phyloP scores from a whole-genome alignment of 441 rosid genomes.

The Hura crepitans region DNA sequence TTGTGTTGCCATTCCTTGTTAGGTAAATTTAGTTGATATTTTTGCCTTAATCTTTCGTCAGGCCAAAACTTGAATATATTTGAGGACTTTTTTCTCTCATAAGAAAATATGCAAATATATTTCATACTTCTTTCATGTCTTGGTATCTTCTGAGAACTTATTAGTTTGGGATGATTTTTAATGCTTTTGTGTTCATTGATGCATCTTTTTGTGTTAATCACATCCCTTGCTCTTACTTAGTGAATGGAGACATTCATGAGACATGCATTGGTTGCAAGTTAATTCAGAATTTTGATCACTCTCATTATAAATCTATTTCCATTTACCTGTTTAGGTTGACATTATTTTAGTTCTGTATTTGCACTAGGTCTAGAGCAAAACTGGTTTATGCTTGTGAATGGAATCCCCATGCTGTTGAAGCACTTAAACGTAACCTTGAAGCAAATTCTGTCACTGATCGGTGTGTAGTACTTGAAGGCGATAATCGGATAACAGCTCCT shows the following conservation, averaged over 20 bases:
- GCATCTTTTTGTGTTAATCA: background rate
- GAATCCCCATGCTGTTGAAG: constrained; percentile 89
- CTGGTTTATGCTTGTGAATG: constrained; percentile 91
- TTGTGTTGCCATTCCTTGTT: constrained; percentile 81
- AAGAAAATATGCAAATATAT: background rate
- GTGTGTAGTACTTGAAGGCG: constrained; percentile 85
- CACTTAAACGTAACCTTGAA: constrained; percentile 60
- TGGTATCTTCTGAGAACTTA: background rate
- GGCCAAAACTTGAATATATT: background rate
- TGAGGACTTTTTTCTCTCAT: background rate
- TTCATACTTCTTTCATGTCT: background rate
- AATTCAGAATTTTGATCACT: background rate
- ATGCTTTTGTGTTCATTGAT: background rate
- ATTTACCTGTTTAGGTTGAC: background rate
- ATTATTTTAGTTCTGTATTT: constrained; percentile 16
- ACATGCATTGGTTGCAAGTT: constrained; percentile 4
- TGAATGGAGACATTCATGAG: constrained; percentile 1
- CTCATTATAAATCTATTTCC: background rate
- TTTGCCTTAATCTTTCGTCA: constrained; percentile 8
- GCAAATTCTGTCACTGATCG: constrained; percentile 68
- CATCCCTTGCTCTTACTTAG: background rate
- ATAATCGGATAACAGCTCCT: constrained; percentile 67
- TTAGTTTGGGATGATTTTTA: background rate
- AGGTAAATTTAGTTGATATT: constrained; percentile 44
- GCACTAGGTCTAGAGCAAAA: constrained; percentile 76